Conservation (phyloP, 352 stramenopile genomes). For the Pilasporangium apinafurcum region DNA sequence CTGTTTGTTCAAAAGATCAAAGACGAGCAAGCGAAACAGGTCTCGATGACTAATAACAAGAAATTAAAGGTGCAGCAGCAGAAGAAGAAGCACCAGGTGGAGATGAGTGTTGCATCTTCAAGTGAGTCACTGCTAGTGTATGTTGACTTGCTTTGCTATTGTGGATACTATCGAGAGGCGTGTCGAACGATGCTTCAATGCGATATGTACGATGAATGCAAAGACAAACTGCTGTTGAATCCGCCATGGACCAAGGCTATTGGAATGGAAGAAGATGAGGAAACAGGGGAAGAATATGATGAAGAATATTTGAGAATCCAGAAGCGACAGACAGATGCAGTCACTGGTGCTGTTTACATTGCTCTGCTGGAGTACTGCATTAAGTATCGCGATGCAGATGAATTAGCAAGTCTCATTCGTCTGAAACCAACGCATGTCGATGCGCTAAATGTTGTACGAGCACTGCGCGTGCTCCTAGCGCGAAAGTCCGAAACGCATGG, state of each 20-base stretch:
- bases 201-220: constrained; percentile 57
- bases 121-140: constrained; percentile 53
- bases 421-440: constrained; percentile 51
- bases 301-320: constrained; percentile 11
- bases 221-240: constrained; percentile 22
- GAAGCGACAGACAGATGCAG: constrained; percentile 1
- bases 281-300: background rate
- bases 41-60: constrained; percentile 3
- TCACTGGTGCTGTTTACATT: constrained; percentile 49
- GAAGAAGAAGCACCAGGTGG: constrained; percentile 1
- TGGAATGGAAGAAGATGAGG: background rate
- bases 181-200: constrained; percentile 51
- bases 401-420: constrained; percentile 41
- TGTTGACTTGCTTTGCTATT: constrained; percentile 45
- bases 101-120: constrained; percentile 5
- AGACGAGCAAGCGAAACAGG: constrained; percentile 4
- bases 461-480: constrained; percentile 29
- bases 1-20: constrained; percentile 31
- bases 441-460: constrained; percentile 46
- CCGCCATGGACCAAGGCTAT: constrained; percentile 1
- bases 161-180: constrained; percentile 43
- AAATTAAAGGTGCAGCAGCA: background rate
- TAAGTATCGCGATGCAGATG: constrained; percentile 23
- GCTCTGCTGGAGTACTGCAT: constrained; percentile 62
- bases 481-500: constrained; percentile 2